Conservation (phyloP, 1,139 yeast genomes). For the Kurtzmaniella quercitrusa region DNA sequence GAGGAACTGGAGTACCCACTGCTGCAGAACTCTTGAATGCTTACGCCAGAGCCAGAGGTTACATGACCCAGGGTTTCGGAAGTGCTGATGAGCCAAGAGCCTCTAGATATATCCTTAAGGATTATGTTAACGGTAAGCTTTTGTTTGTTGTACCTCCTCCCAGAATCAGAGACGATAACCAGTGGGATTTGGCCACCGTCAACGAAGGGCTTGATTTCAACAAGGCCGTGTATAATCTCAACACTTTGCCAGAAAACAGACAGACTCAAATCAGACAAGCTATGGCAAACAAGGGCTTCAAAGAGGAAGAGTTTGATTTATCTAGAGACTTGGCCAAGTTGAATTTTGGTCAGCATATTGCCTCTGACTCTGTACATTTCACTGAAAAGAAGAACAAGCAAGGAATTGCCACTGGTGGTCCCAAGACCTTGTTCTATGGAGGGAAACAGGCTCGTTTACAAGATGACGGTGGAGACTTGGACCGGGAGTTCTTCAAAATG, state of each 20-base stretch:
- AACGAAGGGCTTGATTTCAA: conserved; percentile 64
- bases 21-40: conserved; percentile 87
- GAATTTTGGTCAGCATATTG: conserved; percentile 75
- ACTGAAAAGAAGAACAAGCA: conserved; percentile 25
- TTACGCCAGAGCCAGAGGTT: conserved; percentile 95
- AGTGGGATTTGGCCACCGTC: conserved; percentile 32
- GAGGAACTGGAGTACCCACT: conserved; percentile 85
- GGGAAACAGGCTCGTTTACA: conserved; percentile 78
- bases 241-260: conserved; percentile 66
- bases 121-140: conserved; percentile 89
- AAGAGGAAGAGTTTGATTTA: conserved; percentile 53
- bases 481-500: conserved; percentile 77
- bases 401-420: conserved; percentile 21
- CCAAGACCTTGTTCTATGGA: conserved; percentile 57
- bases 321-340: conserved; percentile 65
- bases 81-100: conserved; percentile 97
- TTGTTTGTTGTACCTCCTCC: conserved; percentile 90
- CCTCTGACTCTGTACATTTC: conserved; percentile 27
- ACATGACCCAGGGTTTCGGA: conserved; percentile 96
- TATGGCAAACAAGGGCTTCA: conserved; percentile 50
- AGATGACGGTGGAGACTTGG: conserved; percentile 76
- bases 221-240: conserved; percentile 61
- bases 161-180: conserved; percentile 34
- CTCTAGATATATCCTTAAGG: conserved; percentile 86
- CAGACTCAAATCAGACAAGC: conserved; percentile 66